Evolutionary conservation across 129 eudicot species (phyloP).

Genomic region (Deinandra increscens): DNA sequence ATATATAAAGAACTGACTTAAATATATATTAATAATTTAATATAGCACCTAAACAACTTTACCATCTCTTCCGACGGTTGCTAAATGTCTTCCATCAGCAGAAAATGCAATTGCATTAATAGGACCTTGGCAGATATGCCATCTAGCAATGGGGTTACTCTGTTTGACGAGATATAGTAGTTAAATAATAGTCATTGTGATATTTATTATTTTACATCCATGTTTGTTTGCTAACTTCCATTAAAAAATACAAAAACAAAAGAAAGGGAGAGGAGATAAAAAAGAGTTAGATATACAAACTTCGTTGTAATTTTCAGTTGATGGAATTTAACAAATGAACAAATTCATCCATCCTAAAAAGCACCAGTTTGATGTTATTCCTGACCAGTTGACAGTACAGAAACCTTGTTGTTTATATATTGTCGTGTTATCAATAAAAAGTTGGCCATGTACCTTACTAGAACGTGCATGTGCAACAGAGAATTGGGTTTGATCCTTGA

Average conservation of each 20-base stretch:
- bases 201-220: background rate
- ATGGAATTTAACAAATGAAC: constrained; percentile 12
- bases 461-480: constrained; percentile 79
- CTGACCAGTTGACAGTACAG: constrained; percentile 1
- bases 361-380: constrained; percentile 6
- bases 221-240: background rate
- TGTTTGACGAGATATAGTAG: constrained; percentile 36
- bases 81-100: constrained; percentile 66
- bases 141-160: constrained; percentile 79
- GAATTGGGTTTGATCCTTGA: constrained; percentile 73
- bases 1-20: constrained; percentile 9
- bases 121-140: constrained; percentile 90
- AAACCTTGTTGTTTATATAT: constrained; percentile 8
- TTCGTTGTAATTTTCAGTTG: constrained; percentile 9
- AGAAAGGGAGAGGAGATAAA: too few relatives aligned
- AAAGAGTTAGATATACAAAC: too few relatives aligned
- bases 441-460: constrained; percentile 54
- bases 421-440: background rate
- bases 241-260: too few relatives aligned
- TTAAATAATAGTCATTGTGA: too few relatives aligned
- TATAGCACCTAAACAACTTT: constrained; percentile 15
- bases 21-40: background rate
- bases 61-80: constrained; percentile 96
- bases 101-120: constrained; percentile 71
- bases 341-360: background rate